These are phyloP conservation scores for Nidularia pulvinata DNA, from an alignment of 768 basidiomycete genomes.

Conservation along the genomic window DNA sequence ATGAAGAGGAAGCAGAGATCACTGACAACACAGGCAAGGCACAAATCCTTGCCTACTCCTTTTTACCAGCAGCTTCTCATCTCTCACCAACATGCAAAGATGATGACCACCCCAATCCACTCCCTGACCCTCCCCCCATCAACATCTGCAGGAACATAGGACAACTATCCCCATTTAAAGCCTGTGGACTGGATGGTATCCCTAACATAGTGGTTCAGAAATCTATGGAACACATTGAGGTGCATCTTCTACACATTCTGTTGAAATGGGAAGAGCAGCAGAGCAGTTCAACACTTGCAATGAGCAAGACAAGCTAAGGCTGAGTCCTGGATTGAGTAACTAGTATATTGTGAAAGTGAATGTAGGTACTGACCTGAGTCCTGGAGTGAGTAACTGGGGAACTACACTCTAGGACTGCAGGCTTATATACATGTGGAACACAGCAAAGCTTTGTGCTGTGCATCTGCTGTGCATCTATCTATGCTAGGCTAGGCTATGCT, in stretches of 20 bases:
- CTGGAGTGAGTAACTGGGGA: too few species aligned
- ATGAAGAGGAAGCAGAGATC: neutral
- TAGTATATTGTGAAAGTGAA: too few species aligned
- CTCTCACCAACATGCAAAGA: neutral
- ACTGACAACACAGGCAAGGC: conserved; percentile 7
- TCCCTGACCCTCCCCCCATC: conserved; percentile 10
- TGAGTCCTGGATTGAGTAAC: too few species aligned
- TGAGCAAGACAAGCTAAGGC: too few species aligned
- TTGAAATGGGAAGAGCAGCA: too few species aligned
- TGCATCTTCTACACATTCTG: conserved; percentile 15
- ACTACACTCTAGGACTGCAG: too few species aligned
- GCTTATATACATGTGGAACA: too few species aligned
- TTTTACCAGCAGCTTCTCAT: conserved; percentile 9
- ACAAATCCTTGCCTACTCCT: conserved; percentile 1
- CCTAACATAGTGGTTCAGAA: conserved; percentile 26
- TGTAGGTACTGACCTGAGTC: too few species aligned
- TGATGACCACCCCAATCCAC: conserved; percentile 5
- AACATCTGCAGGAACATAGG: conserved; percentile 13
- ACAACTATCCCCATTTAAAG: conserved; percentile 30
- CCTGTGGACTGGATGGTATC: conserved; percentile 14
- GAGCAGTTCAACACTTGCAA: too few species aligned
- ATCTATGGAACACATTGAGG: conserved; percentile 11
- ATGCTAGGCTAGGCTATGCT: too few species aligned
- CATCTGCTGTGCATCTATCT: too few species aligned
- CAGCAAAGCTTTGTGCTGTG: too few species aligned